Conservation (phyloP, 2,329 filamentous ascomycete species). For the Gyromitra esculenta region DNA sequence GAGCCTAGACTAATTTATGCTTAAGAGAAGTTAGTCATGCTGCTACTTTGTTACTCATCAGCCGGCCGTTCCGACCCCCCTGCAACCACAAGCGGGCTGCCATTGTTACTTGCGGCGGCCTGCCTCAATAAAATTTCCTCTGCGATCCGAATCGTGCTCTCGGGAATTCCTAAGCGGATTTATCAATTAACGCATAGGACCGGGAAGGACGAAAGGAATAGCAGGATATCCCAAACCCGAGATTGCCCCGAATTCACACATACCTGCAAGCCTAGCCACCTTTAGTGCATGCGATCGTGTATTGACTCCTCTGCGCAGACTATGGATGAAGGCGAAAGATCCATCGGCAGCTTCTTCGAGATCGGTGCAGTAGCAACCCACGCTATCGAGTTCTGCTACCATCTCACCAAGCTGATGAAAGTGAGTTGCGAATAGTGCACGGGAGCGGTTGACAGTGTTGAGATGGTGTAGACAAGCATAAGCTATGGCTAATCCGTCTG, state of each 20-base stretch:
- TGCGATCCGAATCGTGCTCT: constrained; percentile 40
- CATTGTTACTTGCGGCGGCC: neutral
- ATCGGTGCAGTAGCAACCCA: constrained; percentile 89
- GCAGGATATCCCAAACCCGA: neutral
- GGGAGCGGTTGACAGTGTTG: constrained; percentile 77
- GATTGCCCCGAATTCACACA: neutral
- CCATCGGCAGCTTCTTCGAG: constrained; percentile 74
- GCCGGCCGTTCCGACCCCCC: neutral
- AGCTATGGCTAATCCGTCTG: constrained; percentile 88
- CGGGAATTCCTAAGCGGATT: constrained; percentile 40
- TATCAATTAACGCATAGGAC: neutral
- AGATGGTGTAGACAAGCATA: constrained; percentile 89
- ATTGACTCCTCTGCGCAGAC: constrained; percentile 82
- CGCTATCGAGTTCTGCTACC: constrained; percentile 64
- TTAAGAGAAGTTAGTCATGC: neutral
- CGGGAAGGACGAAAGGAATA: neutral
- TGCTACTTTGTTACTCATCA: neutral
- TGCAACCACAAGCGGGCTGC: neutral
- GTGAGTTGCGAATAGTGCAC: constrained; percentile 92
- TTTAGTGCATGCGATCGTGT: constrained; percentile 89
- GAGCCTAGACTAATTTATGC: neutral
- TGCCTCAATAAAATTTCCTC: constrained; percentile 26
- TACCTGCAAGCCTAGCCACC: constrained; percentile 85
- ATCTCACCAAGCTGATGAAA: constrained; percentile 87
- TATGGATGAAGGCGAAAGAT: constrained; percentile 87